Evolutionary conservation across 2,329 filamentous ascomycete species (phyloP), one percentile per base, ranked within the genome.

Genomic region (Colletotrichum liriopes): DNA sequence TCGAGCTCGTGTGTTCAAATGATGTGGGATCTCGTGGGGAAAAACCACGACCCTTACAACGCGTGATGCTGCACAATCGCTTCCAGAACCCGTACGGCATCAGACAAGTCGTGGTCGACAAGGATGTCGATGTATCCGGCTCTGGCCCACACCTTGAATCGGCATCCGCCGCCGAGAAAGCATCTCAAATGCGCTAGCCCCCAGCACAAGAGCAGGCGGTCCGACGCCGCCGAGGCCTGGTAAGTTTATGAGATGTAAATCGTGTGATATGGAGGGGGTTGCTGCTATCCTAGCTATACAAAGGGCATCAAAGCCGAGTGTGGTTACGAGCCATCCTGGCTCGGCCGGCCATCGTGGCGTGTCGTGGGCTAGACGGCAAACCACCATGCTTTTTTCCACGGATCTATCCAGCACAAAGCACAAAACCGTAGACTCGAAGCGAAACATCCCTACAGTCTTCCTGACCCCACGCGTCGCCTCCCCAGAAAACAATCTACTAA

Each of bases 281-380:
- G 29, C 29, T 49, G 59, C 59, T 70, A 43, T 60, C 26, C 59
- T 61, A 72, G 39, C 54, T 65, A 29, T 72, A 70, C 65, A 72
- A 49, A 20, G 43, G 49, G 51, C 26, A 37, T 8, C 32, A 60
- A 72, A 70, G 66, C 54, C 54, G 66, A 65, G 66, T 47, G 18
- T 60, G 35, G 45, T 47, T n/a, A 54, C 65, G 58, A 65, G 45
- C 47, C 56, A 35, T 65, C 35, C 54, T 20, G 59, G 59, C 45
- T 65, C 55, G 70, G 54, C 35, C 52, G 41, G 29, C 54, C 23
- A 70, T 43, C 52, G 54, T 41, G 60, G 60, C 60, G 47, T 60
- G 9, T 68, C 65, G 47, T 52, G 51, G 37, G 52, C 41, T n/a
- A 49, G 51, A 61, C 45, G 65, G 45, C 43, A 39, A 49, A 5